Evolutionary conservation across 495 filamentous ascomycete genomes (phyloP).

Genomic region (Pseudoneurospora amorphoporcata): DNA sequence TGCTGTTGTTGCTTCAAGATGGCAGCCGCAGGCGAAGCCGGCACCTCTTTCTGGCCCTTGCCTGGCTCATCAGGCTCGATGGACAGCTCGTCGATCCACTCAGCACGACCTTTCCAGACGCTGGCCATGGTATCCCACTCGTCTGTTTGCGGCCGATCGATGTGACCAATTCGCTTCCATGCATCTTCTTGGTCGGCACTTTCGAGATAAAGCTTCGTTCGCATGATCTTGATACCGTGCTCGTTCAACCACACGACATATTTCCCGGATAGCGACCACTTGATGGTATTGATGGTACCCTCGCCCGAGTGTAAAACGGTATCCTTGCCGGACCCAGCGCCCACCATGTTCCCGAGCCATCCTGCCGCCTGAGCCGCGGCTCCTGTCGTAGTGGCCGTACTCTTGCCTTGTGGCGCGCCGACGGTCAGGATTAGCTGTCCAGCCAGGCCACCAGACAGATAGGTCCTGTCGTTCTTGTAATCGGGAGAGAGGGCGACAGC

Average conservation of each 20-base stretch:
- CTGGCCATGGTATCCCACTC: slow-evolving; percentile 91
- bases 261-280: slow-evolving; percentile 84
- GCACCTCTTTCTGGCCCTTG: slow-evolving; percentile 23
- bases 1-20: slow-evolving; percentile 36
- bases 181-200: slow-evolving; percentile 65
- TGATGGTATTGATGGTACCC: slow-evolving; percentile 78
- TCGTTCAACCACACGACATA: slow-evolving; percentile 94
- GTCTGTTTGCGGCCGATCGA: slow-evolving; percentile 66
- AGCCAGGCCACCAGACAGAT: slow-evolving; percentile 81
- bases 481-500: slow-evolving; percentile 86
- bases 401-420: slow-evolving; percentile 67
- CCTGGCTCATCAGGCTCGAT: slow-evolving; percentile 49
- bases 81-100: slow-evolving; percentile 81
- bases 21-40: slow-evolving; percentile 33
- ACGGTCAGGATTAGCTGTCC: slow-evolving; percentile 84
- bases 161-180: slow-evolving; percentile 94
- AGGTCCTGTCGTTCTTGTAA: slow-evolving; percentile 76
- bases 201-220: slow-evolving; percentile 74
- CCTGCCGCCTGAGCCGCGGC: slow-evolving; percentile 72
- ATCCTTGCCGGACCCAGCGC: slow-evolving; percentile 70
- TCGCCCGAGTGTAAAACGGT: slow-evolving; percentile 85
- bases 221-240: slow-evolving; percentile 94
- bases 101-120: slow-evolving; percentile 81
- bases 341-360: slow-evolving; percentile 83
- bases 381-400: slow-evolving; percentile 68